Base-by-base conservation (phyloP, 2,329 filamentous ascomycete species). In the Calonectria pseudoturangicola region DNA sequence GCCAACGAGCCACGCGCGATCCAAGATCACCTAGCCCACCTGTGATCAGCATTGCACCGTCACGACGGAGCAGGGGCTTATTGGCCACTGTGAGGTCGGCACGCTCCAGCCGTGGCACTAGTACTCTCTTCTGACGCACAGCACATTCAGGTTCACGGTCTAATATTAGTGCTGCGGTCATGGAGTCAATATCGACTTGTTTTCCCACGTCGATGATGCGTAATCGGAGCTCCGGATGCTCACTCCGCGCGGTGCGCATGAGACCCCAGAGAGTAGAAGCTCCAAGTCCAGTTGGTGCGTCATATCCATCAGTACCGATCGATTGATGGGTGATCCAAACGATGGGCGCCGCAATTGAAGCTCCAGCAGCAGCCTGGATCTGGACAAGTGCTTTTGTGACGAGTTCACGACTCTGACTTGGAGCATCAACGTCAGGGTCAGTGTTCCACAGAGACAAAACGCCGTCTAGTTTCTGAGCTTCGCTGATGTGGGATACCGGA, bases 151-250 rank as follows among this genome's bases (percentile, higher is more conserved):
- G 51, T n/a, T 58, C 51, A 2, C 2, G 2, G 8, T 27, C 0
- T 21, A 58, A 2, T 2, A 9, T 16, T 30, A 58, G 4, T 8
- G 51, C 18, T 1, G 33, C n/a, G 9, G n/a, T 1, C 9, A 58
- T 15, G 1, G 51, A 15, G 1, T 7, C n/a, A 1, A 9, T 16
- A 15, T 39, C 51, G 13, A 16, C 0, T 16, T 12, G 12, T 16
- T 58, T 15, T 2, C 30, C 12, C 5, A 39, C 5, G 4, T 58
- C 51, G 6, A 58, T 21, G 2, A 58, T 10, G 1, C 51, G 51
- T 4, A 58, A 30, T 16, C 33, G 51, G 12, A 58, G 51, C 9
- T 58, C 51, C n/a, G 51, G 51, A 15, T 58, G 51, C 30, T 58
- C 51, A 28, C 33, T 58, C 9, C 51, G 30, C 4, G 51, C 30